phyloP scores from a whole-genome alignment of 2,329 filamentous ascomycete species.

The Atkinsonella hypoxylon region DNA sequence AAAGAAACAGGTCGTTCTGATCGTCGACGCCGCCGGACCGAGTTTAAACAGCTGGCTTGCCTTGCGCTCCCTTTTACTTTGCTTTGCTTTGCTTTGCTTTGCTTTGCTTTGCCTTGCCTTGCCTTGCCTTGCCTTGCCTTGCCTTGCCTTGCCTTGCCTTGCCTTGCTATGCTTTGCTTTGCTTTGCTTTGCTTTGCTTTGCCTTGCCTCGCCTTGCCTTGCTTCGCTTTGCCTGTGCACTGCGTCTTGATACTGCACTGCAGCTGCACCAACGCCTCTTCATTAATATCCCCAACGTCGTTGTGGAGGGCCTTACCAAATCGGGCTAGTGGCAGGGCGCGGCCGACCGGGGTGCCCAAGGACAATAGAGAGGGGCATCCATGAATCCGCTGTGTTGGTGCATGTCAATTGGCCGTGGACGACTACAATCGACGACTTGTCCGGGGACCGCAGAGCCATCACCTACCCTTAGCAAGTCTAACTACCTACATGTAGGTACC shows the following conservation, averaged over 20 bases:
- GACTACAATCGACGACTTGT: neutral
- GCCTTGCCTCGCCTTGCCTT: constrained; percentile 5
- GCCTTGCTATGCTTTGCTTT: constrained; percentile 7
- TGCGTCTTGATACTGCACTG: neutral
- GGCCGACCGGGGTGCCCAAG: neutral
- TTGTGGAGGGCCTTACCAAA: constrained; percentile 2
- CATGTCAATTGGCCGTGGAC: constrained; percentile 1
- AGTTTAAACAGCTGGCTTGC: neutral
- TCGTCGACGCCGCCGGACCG: constrained; percentile 7
- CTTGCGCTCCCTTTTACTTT: constrained; percentile 5
- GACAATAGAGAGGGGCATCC: constrained; percentile 7
- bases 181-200: neutral
- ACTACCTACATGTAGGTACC: neutral
- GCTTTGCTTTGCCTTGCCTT: constrained; percentile 9
- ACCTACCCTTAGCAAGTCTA: neutral
- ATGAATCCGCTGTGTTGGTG: neutral
- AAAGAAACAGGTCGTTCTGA: constrained; percentile 5
- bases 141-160: constrained; percentile 5
- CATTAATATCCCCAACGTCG: neutral
- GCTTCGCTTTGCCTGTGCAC: constrained; percentile 1
- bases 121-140: neutral
- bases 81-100: neutral
- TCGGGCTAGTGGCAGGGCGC: constrained; percentile 7
- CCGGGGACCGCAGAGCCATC: neutral
- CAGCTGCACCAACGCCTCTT: constrained; percentile 6